A percentile compares a stretch with the other conserved stretches of the same genome.
Evolutionary conservation across 106 monocot genomes (phyloP).

Genomic region (Cymbidium sinense): DNA sequence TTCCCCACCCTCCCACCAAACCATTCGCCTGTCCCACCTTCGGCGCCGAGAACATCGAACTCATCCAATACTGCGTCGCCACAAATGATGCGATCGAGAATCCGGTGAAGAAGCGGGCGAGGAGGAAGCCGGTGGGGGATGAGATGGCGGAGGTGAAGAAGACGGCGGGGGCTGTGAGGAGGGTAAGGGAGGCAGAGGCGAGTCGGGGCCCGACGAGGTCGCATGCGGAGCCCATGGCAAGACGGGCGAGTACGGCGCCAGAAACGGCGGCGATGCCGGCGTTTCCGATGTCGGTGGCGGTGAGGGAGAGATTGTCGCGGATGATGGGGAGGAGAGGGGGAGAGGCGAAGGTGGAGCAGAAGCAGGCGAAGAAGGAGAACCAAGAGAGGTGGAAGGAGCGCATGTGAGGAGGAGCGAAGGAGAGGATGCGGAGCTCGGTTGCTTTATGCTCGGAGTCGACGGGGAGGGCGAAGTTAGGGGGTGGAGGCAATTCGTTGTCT

Average conservation of each 20-base stretch:
- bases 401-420: slow-evolving; percentile 80
- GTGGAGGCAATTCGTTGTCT: too few relatives aligned
- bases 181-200: slow-evolving; percentile 63
- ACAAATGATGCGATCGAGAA: slow-evolving; percentile 91
- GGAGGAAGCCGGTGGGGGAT: slow-evolving; percentile 41
- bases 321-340: slow-evolving; percentile 91
- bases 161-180: slow-evolving; percentile 63
- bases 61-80: slow-evolving; percentile 96
- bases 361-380: slow-evolving; percentile 98
- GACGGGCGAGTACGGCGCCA: slow-evolving; percentile 80
- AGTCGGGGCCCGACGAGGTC: slow-evolving; percentile 87
- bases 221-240: slow-evolving; percentile 91
- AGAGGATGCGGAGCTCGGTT: slow-evolving; percentile 58
- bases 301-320: slow-evolving; percentile 86
- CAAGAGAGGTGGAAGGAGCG: slow-evolving; percentile 83
- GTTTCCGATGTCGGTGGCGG: slow-evolving; percentile 79
- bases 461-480: slow-evolving; percentile 29
- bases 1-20: slow-evolving; percentile 86
- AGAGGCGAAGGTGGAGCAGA: slow-evolving; percentile 85
- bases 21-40: slow-evolving; percentile 81
- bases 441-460: slow-evolving; percentile 76
- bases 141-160: slow-evolving; percentile 61
- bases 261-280: slow-evolving; percentile 89
- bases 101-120: slow-evolving; percentile 90
- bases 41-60: slow-evolving; percentile 84